These are phyloP conservation scores for Mortierella hygrophila DNA, from an alignment of 192 early-diverging fungal species.

Conservation along the genomic window DNA sequence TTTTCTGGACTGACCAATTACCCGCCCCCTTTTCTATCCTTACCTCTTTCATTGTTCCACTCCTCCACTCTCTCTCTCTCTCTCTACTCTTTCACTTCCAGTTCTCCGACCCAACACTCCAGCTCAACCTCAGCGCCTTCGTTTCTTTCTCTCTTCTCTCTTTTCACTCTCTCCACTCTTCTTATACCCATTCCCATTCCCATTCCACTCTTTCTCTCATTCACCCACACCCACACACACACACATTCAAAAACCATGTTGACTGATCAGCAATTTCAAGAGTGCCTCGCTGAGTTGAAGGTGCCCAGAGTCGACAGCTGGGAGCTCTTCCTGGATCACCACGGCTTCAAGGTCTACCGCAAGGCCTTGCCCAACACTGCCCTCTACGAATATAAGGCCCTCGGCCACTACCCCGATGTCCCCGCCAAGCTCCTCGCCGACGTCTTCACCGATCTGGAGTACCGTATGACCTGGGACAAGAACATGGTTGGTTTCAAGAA, in stretches of 20 bases:
- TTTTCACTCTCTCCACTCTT: background rate
- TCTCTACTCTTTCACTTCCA: background rate
- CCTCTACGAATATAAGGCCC: conserved; percentile 64
- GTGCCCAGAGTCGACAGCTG: conserved; percentile 49
- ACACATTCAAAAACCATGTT: conserved; percentile 21
- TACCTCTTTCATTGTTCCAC: background rate
- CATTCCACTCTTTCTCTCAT: background rate
- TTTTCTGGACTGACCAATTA: background rate
- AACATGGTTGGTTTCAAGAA: conserved; percentile 61
- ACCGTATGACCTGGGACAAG: conserved; percentile 67
- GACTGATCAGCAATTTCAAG: conserved; percentile 51
- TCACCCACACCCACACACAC: background rate
- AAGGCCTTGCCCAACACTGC: conserved; percentile 49
- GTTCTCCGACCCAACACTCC: background rate
- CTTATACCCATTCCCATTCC: background rate
- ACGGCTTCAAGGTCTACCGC: conserved; percentile 60
- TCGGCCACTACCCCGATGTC: conserved; percentile 61
- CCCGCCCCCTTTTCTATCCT: background rate
- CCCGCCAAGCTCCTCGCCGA: conserved; percentile 56
- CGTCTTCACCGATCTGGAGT: conserved; percentile 66
- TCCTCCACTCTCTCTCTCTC: background rate
- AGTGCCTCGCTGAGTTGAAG: conserved; percentile 42
- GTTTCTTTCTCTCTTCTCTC: background rate
- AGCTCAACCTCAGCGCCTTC: background rate
- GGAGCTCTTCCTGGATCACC: conserved; percentile 56